Evolutionary conservation across 345 rosid genomes (phyloP).

Genomic region (Linum lewisii): DNA sequence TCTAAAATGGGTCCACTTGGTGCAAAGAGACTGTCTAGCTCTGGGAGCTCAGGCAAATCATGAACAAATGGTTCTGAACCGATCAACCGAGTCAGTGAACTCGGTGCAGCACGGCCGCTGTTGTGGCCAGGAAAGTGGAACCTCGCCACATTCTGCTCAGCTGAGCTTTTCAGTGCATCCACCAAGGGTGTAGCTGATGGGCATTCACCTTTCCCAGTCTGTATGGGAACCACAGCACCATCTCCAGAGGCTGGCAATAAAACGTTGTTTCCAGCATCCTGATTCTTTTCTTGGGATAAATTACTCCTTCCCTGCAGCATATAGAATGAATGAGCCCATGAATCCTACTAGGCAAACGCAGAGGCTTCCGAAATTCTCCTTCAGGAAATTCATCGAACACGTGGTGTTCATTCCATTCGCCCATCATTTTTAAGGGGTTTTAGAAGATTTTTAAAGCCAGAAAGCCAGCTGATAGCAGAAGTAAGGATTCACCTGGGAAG

Average conservation of each 20-base stretch:
- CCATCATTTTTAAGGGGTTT: neutral
- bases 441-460: neutral
- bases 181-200: constrained; percentile 29
- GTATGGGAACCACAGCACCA: neutral
- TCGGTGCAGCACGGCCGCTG: constrained; percentile 51
- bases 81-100: constrained; percentile 35
- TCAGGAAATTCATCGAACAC: neutral
- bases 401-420: neutral
- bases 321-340: neutral
- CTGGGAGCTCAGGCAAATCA: constrained; percentile 58
- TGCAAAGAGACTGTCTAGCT: constrained; percentile 45
- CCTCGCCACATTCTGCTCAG: constrained; percentile 35
- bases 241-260: too few species aligned
- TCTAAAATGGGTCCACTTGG: constrained; percentile 54
- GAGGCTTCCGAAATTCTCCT: neutral
- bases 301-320: neutral
- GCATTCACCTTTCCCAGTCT: neutral
- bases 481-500: neutral
- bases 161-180: constrained; percentile 37
- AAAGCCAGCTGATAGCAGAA: neutral
- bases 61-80: constrained; percentile 39
- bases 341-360: neutral
- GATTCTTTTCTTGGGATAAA: neutral
- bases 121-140: constrained; percentile 70
- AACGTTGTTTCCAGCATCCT: neutral